Percentiles rank a stretch among this genome's conserved stretches.
Conservation (phyloP, 495 filamentous ascomycete genomes). For the Penicillium coffeae region DNA sequence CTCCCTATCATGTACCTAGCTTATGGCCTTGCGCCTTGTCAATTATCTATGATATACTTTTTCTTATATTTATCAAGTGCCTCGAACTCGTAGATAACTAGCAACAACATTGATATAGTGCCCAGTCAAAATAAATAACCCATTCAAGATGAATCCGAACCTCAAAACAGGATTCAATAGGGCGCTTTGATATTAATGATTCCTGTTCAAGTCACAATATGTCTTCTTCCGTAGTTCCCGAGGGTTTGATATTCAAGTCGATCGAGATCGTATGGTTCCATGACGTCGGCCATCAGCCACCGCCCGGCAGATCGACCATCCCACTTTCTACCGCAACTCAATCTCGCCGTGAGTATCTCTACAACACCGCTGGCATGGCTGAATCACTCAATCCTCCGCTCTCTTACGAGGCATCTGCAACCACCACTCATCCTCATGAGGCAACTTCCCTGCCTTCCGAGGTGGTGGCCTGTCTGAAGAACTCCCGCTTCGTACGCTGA, state of each 20-base stretch:
- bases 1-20: not conserved
- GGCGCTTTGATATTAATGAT: no score
- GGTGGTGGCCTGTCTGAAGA: slow-evolving; percentile 86
- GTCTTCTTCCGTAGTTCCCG: no score
- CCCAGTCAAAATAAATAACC: not conserved
- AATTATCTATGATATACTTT: no score
- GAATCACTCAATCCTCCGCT: slow-evolving; percentile 54
- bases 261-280: not conserved
- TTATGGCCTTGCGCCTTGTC: not conserved
- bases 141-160: no score
- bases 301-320: slow-evolving; percentile 1
- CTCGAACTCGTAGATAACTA: no score
- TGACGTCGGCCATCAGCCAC: not conserved
- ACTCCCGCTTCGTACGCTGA: slow-evolving; percentile 77
- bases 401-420: slow-evolving; percentile 70
- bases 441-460: slow-evolving; percentile 70
- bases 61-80: no score
- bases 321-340: not conserved
- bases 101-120: not conserved
- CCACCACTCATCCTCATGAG: slow-evolving; percentile 64
- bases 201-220: no score
- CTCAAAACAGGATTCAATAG: no score
- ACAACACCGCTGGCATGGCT: slow-evolving; percentile 29
- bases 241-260: no score
- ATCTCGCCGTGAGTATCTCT: not conserved